Percentiles rank a stretch among this genome's conserved stretches.
Conservation (phyloP, 257 asterid genomes). For the Misopates orontium region DNA sequence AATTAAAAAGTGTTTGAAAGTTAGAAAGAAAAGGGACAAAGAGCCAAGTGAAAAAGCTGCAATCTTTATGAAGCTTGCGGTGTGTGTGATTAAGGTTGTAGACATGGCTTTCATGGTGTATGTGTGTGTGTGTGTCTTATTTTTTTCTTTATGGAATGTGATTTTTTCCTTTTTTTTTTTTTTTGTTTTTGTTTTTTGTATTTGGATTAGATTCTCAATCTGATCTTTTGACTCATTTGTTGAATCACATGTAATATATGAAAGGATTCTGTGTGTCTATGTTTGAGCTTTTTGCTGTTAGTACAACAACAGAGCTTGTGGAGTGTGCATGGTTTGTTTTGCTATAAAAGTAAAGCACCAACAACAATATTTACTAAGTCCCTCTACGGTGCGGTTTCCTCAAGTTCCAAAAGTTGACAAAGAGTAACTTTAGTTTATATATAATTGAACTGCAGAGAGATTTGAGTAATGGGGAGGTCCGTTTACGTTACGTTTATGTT, state of each 20-base stretch:
- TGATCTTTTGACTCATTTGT: neutral
- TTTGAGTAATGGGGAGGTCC: slow-evolving; percentile 30
- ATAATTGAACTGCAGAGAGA: slow-evolving; percentile 2
- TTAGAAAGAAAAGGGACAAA: slow-evolving; percentile 41
- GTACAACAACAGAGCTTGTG: slow-evolving; percentile 22
- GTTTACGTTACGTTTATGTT: slow-evolving; percentile 40
- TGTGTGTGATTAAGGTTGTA: slow-evolving; percentile 29
- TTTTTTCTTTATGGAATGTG: neutral
- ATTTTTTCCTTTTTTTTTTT: too few species aligned
- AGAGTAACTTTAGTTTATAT: neutral
- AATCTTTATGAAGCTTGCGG: slow-evolving; percentile 39
- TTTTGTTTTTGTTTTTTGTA: neutral
- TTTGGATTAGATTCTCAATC: neutral
- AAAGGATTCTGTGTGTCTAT: neutral
- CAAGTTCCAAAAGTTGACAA: slow-evolving; percentile 13
- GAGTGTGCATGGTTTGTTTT: slow-evolving; percentile 35
- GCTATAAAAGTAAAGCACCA: neutral
- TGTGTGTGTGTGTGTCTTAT: neutral
- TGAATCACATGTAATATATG: neutral
- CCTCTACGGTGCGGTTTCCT: slow-evolving; percentile 28
- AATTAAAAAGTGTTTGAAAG: slow-evolving; percentile 33
- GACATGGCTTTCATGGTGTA: slow-evolving; percentile 28
- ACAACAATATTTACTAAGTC: neutral
- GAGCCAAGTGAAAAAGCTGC: slow-evolving; percentile 40
- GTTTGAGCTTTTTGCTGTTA: slow-evolving; percentile 4